Percentiles rank a stretch among this genome's conserved stretches.
Evolutionary conservation across 1,284 basidiomycete genomes (phyloP).

Genomic region (Trichosporon asahii): DNA sequence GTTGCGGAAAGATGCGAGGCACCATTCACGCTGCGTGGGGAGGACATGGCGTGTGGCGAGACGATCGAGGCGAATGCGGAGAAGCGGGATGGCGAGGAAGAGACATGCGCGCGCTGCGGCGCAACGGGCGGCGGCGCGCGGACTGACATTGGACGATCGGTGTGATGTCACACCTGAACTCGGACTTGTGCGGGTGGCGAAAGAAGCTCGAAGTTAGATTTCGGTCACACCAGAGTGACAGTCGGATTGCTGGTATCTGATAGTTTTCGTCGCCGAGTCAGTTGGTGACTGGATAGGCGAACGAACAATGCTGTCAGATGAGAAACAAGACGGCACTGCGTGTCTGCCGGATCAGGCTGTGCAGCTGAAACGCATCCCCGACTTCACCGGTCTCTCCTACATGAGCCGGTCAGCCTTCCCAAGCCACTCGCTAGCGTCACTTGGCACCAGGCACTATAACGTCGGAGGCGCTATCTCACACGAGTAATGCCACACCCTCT

Average conservation of each 20-base stretch:
- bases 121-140: not conserved
- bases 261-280: not conserved
- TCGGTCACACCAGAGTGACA: not conserved
- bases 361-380: not conserved
- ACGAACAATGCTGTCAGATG: no score
- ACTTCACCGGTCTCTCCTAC: no score
- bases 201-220: not conserved
- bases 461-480: no score
- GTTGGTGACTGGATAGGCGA: no score
- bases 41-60: not conserved
- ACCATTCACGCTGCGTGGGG: not conserved
- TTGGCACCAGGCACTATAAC: not conserved
- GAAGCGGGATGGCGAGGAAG: not conserved
- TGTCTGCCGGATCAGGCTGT: no score
- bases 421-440: not conserved
- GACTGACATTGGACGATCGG: slow-evolving; percentile 1
- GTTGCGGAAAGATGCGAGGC: not conserved
- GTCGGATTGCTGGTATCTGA: not conserved
- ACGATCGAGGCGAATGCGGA: not conserved
- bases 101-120: not conserved
- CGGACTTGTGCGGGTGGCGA: not conserved
- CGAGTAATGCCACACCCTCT: no score
- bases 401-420: not conserved
- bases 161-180: not conserved
- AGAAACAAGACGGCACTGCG: no score